phyloP scores from a whole-genome alignment of 352 stramenopile genomes.

The Phytopythium delawarense region DNA sequence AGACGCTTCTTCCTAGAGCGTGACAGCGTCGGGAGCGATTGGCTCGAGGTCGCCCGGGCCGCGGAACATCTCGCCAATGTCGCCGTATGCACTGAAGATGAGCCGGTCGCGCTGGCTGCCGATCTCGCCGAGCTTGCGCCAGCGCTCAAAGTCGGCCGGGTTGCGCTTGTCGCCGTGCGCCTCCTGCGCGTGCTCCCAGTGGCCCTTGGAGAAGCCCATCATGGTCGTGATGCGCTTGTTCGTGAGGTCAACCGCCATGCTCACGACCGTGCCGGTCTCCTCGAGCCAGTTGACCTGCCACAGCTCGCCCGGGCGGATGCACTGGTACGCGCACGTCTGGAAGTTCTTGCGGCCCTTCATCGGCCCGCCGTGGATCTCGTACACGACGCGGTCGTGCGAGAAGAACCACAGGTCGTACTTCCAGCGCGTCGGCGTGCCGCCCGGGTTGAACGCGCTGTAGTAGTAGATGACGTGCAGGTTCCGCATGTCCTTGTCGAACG shows the following conservation, averaged over 20 bases:
- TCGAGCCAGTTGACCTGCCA: conserved; percentile 28
- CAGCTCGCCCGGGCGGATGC: conserved; percentile 20
- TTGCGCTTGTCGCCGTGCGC: conserved; percentile 28
- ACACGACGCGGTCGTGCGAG: conserved; percentile 23
- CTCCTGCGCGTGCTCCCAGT: conserved; percentile 20
- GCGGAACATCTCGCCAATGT: conserved; percentile 16
- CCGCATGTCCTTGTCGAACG: conserved; percentile 22
- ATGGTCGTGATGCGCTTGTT: conserved; percentile 25
- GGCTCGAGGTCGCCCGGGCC: conserved; percentile 16
- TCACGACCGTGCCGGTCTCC: conserved; percentile 22
- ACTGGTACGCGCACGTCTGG: conserved; percentile 23
- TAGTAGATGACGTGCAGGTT: conserved; percentile 22
- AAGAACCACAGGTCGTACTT: conserved; percentile 28
- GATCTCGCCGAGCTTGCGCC: conserved; percentile 17
- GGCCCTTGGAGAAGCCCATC: conserved; percentile 22
- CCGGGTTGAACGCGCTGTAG: conserved; percentile 15
- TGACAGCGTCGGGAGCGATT: conserved; percentile 13
- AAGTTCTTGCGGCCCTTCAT: conserved; percentile 23
- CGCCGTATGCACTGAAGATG: conserved; percentile 19
- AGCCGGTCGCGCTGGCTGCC: conserved; percentile 20
- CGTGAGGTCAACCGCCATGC: conserved; percentile 16
- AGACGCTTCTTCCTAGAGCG: neutral
- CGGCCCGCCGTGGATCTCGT: conserved; percentile 25
- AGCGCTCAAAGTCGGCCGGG: conserved; percentile 18
- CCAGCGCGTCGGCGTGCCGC: conserved; percentile 20